Conservation (phyloP, 106 monocot species). For the Chionographis japonica region DNA sequence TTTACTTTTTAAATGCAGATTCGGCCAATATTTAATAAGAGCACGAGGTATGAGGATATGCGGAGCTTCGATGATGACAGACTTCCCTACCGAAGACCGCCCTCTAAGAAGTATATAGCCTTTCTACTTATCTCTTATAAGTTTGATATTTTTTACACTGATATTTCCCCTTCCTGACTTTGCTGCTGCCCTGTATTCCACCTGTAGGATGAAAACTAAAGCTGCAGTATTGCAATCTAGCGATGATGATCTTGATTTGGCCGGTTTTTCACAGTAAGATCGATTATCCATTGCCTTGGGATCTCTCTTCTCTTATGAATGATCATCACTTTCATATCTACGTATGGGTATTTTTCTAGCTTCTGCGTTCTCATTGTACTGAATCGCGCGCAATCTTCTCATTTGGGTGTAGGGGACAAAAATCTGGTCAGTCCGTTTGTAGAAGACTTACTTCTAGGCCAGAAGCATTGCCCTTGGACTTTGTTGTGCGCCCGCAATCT, state of each 20-base stretch:
- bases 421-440: conserved; percentile 64
- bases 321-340: background rate
- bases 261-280: conserved; percentile 85
- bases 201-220: conserved; percentile 49
- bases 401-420: conserved; percentile 42
- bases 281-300: background rate
- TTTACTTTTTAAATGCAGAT: conserved; percentile 39
- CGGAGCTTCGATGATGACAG: conserved; percentile 81
- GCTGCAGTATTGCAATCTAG: conserved; percentile 55
- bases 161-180: background rate
- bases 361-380: background rate
- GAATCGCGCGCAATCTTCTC: background rate
- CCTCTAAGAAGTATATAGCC: conserved; percentile 45
- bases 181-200: background rate
- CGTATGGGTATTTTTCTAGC: background rate
- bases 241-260: conserved; percentile 79
- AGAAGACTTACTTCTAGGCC: conserved; percentile 85
- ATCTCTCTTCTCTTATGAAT: background rate
- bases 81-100: conserved; percentile 60
- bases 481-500: conserved; percentile 85
- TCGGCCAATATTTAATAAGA: conserved; percentile 98
- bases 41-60: conserved; percentile 96
- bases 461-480: conserved; percentile 88
- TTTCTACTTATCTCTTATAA: background rate
- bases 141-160: background rate